Evolutionary conservation across 768 basidiomycete species (phyloP), one percentile per base, ranked within the genome.

Genomic region (Mrakia blollopis): DNA sequence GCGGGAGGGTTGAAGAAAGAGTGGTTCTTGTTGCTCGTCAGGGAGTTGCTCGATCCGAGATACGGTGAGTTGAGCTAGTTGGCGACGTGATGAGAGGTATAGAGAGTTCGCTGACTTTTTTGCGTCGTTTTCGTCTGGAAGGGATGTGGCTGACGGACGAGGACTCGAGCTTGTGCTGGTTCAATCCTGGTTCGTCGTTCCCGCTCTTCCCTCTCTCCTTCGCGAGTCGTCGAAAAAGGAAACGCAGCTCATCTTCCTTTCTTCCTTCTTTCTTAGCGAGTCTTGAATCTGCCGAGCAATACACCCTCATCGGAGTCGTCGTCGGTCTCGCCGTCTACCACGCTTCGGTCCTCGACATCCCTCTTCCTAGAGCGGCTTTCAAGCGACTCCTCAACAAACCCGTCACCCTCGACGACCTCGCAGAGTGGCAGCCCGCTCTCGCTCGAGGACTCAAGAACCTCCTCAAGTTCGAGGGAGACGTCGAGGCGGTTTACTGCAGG

Each of bases 1-100:
- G 73, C 73, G 0, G 77, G 77, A 1, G 77, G 77, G 30, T 47
- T 78, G n/a, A 78, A 78, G 77, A 78, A 78, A 25, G 77, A 78
- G 37, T 78, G 77, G 77, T 74, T 78, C 73, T 41, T 78, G 7
- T 44, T 78, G 47, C 41, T 78, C 8, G 52, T 73, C 8, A 65
- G 77, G 68, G 77, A 78, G 23, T 47, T 78, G 41, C 47, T 78
- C 3, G 73, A 69, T 60, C 67, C 68, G 16, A 13, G 32, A 18
- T 78, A 70, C 28, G 77, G 63, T 65, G 32, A 65, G 63, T 65
- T 4, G 30, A 44, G 44, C 11, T 44, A 14, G 11, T 11, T 2
- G n/a, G 9, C 16, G n/a, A n/a, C n/a, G n/a, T n/a, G n/a, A n/a
- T n/a, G 28, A 14, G 18, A 30, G 14, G n/a, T 32, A 10, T 21